phyloP scores from a whole-genome alignment of 768 basidiomycete genomes.

The Tulasnella sp. region DNA sequence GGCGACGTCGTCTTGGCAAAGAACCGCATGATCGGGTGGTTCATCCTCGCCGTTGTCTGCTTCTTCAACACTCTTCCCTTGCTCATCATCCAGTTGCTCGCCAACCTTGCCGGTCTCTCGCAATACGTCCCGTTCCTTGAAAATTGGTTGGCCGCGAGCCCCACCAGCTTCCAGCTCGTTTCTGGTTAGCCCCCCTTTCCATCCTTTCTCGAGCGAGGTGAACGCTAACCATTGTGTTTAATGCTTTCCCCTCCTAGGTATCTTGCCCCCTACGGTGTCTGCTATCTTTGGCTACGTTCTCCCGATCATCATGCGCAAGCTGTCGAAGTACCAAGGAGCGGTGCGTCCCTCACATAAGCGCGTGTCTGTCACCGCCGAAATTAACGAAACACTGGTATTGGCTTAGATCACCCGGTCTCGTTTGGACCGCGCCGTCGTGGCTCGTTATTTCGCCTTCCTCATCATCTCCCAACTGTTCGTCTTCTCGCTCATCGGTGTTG shows the following conservation, averaged over 20 bases:
- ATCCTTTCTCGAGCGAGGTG: neutral
- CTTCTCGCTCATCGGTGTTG: conserved; percentile 88
- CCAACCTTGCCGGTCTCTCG: conserved; percentile 62
- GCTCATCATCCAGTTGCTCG: conserved; percentile 81
- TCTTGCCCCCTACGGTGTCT: conserved; percentile 84
- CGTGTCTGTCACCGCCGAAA: neutral
- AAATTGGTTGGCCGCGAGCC: conserved; percentile 62
- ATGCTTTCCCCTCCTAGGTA: conserved; percentile 37
- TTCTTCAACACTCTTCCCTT: conserved; percentile 95
- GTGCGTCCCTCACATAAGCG: conserved; percentile 24
- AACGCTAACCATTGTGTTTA: neutral
- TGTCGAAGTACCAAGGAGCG: conserved; percentile 65
- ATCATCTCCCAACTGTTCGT: conserved; percentile 90
- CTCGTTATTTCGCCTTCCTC: conserved; percentile 90
- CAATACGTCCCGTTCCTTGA: conserved; percentile 68
- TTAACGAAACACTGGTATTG: conserved; percentile 33
- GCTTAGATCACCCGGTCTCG: conserved; percentile 65
- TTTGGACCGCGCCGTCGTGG: conserved; percentile 85
- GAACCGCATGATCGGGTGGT: conserved; percentile 70
- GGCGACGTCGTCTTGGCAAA: conserved; percentile 60
- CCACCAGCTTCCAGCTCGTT: conserved; percentile 68
- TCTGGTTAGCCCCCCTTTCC: conserved; percentile 51
- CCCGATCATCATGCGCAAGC: conserved; percentile 85
- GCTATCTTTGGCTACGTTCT: conserved; percentile 86
- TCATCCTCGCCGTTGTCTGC: conserved; percentile 71